Evolutionary conservation across 2,329 filamentous ascomycete genomes (phyloP).

Genomic region (Epichloe scottii): DNA sequence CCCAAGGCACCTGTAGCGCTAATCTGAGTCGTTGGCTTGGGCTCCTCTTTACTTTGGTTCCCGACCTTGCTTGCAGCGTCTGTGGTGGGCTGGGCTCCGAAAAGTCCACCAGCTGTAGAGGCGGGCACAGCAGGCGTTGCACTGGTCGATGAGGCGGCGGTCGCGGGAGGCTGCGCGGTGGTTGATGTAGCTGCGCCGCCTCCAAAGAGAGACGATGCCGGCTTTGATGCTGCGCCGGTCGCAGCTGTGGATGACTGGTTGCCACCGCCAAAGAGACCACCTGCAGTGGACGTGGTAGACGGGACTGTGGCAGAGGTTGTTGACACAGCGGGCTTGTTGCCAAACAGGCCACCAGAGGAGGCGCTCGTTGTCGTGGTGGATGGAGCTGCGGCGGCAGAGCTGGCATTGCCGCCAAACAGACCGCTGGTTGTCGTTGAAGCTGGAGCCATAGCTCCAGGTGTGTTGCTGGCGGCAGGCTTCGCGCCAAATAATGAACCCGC

Average conservation of each 20-base stretch:
- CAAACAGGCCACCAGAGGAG: slow-evolving; percentile 19
- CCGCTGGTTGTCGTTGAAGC: slow-evolving; percentile 20
- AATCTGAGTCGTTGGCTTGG: slow-evolving; percentile 18
- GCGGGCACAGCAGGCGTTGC: slow-evolving; percentile 15
- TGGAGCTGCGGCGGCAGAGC: slow-evolving; percentile 10
- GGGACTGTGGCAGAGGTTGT: slow-evolving; percentile 16
- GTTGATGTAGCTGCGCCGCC: slow-evolving; percentile 13
- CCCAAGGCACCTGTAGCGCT: slow-evolving; percentile 35
- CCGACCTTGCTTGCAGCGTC: slow-evolving; percentile 12
- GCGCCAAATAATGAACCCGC: slow-evolving; percentile 25
- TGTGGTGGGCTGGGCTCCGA: slow-evolving; percentile 22
- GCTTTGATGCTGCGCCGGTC: slow-evolving; percentile 6
- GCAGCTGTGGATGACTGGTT: slow-evolving; percentile 9
- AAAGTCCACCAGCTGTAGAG: slow-evolving; percentile 13
- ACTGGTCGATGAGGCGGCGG: slow-evolving; percentile 16
- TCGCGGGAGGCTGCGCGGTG: slow-evolving; percentile 16
- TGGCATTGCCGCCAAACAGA: slow-evolving; percentile 20
- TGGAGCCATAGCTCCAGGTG: slow-evolving; percentile 20
- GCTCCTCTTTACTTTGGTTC: slow-evolving; percentile 12
- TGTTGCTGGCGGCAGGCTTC: slow-evolving; percentile 25
- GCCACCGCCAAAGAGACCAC: slow-evolving; percentile 18
- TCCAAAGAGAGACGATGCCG: slow-evolving; percentile 9
- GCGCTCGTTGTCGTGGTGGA: slow-evolving; percentile 16
- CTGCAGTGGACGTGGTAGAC: slow-evolving; percentile 18
- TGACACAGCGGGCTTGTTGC: slow-evolving; percentile 19